phyloP scores from a whole-genome alignment of 176 grass and related monocot genomes.

The Oryza glaberrima region DNA sequence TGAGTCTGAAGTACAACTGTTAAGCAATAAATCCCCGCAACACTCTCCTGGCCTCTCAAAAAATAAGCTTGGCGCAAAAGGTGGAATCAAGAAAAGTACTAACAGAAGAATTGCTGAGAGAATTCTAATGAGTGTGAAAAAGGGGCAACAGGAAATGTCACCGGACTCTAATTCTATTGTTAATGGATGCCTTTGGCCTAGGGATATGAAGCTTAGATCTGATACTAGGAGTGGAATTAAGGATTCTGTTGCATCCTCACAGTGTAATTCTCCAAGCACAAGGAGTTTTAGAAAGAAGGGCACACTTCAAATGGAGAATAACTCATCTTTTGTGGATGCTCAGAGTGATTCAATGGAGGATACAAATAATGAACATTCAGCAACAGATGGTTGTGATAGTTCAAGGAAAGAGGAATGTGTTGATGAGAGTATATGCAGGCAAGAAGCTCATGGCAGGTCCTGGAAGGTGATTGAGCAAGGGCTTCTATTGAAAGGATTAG shows the following conservation, averaged over 20 bases:
- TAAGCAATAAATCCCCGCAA: constrained; percentile 55
- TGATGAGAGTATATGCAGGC: constrained; percentile 71
- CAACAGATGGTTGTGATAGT: constrained; percentile 58
- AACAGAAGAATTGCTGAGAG: constrained; percentile 82
- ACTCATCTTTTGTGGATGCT: constrained; percentile 51
- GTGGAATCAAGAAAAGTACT: constrained; percentile 64
- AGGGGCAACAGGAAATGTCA: constrained; percentile 66
- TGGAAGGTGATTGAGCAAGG: constrained; percentile 92
- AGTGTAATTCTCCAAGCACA: constrained; percentile 59
- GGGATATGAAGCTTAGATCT: constrained; percentile 80
- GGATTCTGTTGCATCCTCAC: constrained; percentile 58
- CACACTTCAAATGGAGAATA: constrained; percentile 46
- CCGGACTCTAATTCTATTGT: constrained; percentile 67
- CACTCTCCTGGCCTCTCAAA: constrained; percentile 51
- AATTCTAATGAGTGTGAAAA: constrained; percentile 80
- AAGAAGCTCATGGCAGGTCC: constrained; percentile 49
- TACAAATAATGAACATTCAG: constrained; percentile 51
- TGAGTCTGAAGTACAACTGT: constrained; percentile 67
- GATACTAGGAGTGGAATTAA: constrained; percentile 60
- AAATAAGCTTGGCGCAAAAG: constrained; percentile 60
- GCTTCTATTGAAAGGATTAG: constrained; percentile 91
- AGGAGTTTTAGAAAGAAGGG: constrained; percentile 62
- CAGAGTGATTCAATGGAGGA: constrained; percentile 60
- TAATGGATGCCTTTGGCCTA: constrained; percentile 59
- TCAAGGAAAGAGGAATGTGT: constrained; percentile 73